Base-by-base conservation (phyloP, 2,329 filamentous ascomycete species). In the Bipolaris bicolor region DNA sequence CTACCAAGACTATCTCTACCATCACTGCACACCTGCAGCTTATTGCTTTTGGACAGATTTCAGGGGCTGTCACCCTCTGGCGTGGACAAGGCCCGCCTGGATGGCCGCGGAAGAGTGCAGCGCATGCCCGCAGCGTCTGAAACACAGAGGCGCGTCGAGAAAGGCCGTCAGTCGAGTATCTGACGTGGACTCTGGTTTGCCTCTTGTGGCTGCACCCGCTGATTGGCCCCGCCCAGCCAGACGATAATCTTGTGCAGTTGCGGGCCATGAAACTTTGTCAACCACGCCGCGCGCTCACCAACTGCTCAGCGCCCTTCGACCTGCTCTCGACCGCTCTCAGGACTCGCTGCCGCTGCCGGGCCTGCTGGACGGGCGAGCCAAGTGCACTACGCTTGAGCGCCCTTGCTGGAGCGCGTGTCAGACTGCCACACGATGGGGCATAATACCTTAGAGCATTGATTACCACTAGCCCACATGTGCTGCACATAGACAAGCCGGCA, bases 121-220 rank as follows among this genome's bases (percentile, higher is more conserved):
- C 57, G 46, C 49, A 55, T 57, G 52, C 45, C 61, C 56, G 41
- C 58, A 58, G 52, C 55, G 45, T 45, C 57, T 73, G 69, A 72
- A 72, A 72, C 69, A 60, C 63, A 67, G 63, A 69, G 67, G 69
- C 68, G 70, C 67, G 67, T 67, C 66, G 64, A 64, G 34, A 49
- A 37, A 60, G 54, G 53, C 59, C 52, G 57, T 59, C 57, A 55
- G 57, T 62, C 57, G 49, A 57, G 58, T 58, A 60, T 68, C 69
- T 73, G 68, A 71, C 70, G 69, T 73, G 69, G 66, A 67, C 65
- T 57, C 49, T 48, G n/a, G 24, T 46, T 49, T 59, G 49, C 29
- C 53, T 33, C 31, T 49, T 13, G 44, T 44, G 49, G 53, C 46
- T 40, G 37, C 24, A 43, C 31, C 20, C 39, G 47, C 48, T 60